Evolutionary conservation across 2,329 filamentous ascomycete genomes (phyloP).

Genomic region (Xenoacremonium recifei): DNA sequence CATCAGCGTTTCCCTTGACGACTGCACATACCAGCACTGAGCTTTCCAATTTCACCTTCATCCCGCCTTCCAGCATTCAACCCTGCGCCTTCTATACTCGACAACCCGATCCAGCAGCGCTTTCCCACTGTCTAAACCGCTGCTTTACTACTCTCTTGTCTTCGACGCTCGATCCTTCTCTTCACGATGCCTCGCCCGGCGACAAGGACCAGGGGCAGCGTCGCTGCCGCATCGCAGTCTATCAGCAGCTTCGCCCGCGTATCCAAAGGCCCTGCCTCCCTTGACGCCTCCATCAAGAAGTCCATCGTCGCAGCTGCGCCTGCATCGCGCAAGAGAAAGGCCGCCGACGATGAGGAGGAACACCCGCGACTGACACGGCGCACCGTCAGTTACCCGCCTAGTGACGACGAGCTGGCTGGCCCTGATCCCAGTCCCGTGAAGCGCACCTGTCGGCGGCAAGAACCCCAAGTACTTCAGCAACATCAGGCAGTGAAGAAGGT

Average conservation of each 20-base stretch:
- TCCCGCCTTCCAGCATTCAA: background rate
- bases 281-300: conserved; percentile 34
- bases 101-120: background rate
- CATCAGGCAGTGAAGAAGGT: conserved; percentile 3
- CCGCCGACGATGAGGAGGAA: conserved; percentile 27
- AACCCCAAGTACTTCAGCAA: conserved; percentile 14
- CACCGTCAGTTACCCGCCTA: conserved; percentile 33
- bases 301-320: conserved; percentile 25
- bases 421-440: too few species aligned
- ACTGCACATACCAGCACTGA: conserved; percentile 7
- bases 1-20: conserved; percentile 10
- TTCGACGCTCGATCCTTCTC: background rate
- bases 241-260: conserved; percentile 48
- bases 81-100: background rate
- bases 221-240: conserved; percentile 19
- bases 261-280: conserved; percentile 39
- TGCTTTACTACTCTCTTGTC: background rate
- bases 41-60: too few species aligned
- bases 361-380: conserved; percentile 22
- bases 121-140: background rate
- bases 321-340: conserved; percentile 39
- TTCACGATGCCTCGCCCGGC: conserved; percentile 25
- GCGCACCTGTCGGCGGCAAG: conserved; percentile 26
- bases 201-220: conserved; percentile 21
- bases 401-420: conserved; percentile 27